phyloP scores from a whole-genome alignment of 108 stramenopile genomes.

The Aurantiochytrium sp. region DNA sequence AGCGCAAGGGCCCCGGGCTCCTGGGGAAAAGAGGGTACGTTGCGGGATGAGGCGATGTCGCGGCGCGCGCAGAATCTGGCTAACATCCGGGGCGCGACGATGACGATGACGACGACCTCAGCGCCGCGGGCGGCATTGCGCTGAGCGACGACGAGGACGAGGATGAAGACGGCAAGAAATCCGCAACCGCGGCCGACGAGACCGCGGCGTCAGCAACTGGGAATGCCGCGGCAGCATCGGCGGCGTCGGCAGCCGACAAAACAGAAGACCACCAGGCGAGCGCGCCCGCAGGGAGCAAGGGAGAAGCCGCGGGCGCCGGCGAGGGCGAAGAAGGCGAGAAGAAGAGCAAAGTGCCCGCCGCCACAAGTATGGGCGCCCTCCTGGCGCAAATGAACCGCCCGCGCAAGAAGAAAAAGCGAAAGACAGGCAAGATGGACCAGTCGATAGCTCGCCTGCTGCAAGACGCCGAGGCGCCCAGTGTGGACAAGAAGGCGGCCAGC shows the following conservation, averaged over 20 bases:
- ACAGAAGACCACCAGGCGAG: neutral
- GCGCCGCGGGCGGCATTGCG: neutral
- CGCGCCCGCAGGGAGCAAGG: neutral
- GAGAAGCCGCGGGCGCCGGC: neutral
- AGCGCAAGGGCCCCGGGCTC: neutral
- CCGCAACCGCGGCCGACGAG: neutral
- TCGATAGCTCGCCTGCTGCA: neutral
- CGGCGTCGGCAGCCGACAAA: neutral
- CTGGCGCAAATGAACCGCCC: conserved; percentile 14
- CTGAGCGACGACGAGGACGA: conserved; percentile 30
- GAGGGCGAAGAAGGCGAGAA: neutral
- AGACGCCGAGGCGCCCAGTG: neutral
- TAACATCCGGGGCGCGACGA: neutral
- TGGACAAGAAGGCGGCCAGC: neutral
- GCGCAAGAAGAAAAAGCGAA: neutral
- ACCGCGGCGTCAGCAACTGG: neutral
- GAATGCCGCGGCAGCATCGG: neutral
- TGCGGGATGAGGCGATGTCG: neutral
- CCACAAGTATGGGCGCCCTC: neutral
- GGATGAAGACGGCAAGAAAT: too few relatives aligned
- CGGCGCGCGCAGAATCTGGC: neutral
- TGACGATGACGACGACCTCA: too few relatives aligned
- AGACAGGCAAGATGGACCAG: neutral
- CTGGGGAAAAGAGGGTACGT: neutral
- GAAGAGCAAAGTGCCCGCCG: neutral